phyloP scores from a whole-genome alignment of 768 basidiomycete genomes.

The Amanita rubescens region DNA sequence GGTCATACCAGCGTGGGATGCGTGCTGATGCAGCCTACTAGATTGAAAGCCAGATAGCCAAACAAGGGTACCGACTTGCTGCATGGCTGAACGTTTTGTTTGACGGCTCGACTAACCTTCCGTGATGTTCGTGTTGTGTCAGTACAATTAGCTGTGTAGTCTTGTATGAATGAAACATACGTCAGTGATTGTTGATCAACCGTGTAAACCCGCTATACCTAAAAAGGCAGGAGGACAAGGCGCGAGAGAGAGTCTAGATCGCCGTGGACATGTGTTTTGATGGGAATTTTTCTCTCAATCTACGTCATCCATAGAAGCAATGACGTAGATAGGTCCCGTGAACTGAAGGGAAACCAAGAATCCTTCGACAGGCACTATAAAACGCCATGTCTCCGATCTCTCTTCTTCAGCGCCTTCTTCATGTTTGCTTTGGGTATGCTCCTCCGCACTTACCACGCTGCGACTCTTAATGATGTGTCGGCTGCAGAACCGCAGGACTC shows the following conservation, averaged over 20 bases:
- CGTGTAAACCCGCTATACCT: not conserved
- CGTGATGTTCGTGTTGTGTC: slow-evolving; percentile 21
- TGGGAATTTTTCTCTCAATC: not conserved
- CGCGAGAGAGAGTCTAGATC: not conserved
- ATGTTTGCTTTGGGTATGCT: slow-evolving; percentile 2
- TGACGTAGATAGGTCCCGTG: slow-evolving; percentile 4
- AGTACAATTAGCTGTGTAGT: too few relatives aligned
- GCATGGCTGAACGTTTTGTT: slow-evolving; percentile 46
- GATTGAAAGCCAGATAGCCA: slow-evolving; percentile 35
- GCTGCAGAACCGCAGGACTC: not conserved
- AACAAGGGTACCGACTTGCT: slow-evolving; percentile 40
- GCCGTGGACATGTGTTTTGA: not conserved
- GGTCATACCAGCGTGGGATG: not conserved
- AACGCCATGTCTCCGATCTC: slow-evolving; percentile 4
- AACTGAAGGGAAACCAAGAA: not conserved
- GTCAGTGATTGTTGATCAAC: not conserved
- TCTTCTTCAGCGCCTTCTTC: not conserved
- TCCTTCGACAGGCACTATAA: slow-evolving; percentile 5
- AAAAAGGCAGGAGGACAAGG: not conserved
- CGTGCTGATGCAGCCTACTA: slow-evolving; percentile 8
- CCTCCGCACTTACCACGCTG: not conserved
- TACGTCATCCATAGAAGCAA: not conserved
- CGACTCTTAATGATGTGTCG: not conserved
- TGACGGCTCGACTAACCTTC: slow-evolving; percentile 29
- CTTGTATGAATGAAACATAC: not conserved